Evolutionary conservation across 2,329 filamentous ascomycete genomes (phyloP), one percentile per base, ranked within the genome.

Genomic region (Pyrenophora graminea): DNA sequence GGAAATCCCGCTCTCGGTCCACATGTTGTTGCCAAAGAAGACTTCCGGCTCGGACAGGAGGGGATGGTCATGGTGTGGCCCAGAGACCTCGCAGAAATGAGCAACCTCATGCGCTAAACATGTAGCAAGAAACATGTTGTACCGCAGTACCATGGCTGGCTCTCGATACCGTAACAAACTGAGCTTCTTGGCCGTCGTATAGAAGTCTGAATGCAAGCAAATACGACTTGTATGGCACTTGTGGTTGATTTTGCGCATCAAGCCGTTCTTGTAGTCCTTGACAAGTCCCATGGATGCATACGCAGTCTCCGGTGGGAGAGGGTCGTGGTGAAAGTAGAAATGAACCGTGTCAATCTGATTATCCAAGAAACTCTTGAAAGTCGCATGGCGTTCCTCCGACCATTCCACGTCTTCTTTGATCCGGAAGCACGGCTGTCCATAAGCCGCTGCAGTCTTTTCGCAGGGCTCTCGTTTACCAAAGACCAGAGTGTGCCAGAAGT

Each of bases 71-170:
- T 71, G 71, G 37, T 71, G 68, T 6, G 70, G 70, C 4, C 69
- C 70, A 9, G 71, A 72, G 1, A 74, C 67, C 48, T 74, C 72
- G 42, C 74, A 68, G 56, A 74, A 74, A 51, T 75, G 73, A 27
- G 73, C 71, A 48, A 75, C 63, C 51, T 75, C 73, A 36, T 75
- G 73, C 4, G 63, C 63, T 6, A 75, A 53, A 36, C 70, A 74
- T 6, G 72, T 66, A 9, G 72, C 72, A 2, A 74, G 58, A 45
- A 74, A 74, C 27, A 75, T 59, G 36, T 74, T 74, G 62, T 74
- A 75, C 10, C 73, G 70, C 18, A 75, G 43, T 0, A 75, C 72
- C 71, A 74, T 73, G 3, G 70, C 71, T 6, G 71, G 72, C 30
- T 75, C 72, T 13, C 69, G 68, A 48, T 70, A 74, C 32, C 64